These are phyloP conservation scores for Trichosporon ovoides DNA, from an alignment of 1,284 basidiomycete genomes.

Conservation along the genomic window DNA sequence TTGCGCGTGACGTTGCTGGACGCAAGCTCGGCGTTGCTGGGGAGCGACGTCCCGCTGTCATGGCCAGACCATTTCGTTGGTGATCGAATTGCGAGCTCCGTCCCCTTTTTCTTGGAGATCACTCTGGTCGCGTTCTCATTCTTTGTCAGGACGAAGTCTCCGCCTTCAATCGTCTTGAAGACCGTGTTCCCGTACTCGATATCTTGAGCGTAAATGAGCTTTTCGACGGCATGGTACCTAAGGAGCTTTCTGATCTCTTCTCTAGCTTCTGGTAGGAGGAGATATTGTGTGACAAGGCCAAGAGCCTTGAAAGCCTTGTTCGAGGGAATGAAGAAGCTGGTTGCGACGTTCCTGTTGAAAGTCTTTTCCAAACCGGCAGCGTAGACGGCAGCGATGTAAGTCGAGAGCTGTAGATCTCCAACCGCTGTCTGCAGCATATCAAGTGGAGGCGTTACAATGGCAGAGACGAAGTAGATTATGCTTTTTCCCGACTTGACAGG, in stretches of 20 bases:
- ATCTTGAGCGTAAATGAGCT: constrained; percentile 65
- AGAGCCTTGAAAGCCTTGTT: constrained; percentile 82
- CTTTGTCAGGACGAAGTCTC: constrained; percentile 43
- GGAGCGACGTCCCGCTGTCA: constrained; percentile 49
- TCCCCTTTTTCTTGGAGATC: background rate
- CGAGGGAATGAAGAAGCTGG: constrained; percentile 79
- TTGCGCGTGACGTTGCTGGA: constrained; percentile 38
- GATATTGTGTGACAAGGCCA: constrained; percentile 82
- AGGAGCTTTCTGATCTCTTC: constrained; percentile 75
- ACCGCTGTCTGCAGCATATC: constrained; percentile 78
- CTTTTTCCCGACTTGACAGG: constrained; percentile 61
- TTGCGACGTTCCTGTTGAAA: constrained; percentile 63
- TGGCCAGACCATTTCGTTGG: constrained; percentile 38
- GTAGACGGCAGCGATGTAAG: constrained; percentile 83
- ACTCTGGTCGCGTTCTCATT: constrained; percentile 20
- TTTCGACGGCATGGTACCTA: constrained; percentile 74
- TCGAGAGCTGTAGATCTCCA: constrained; percentile 74
- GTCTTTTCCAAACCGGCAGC: constrained; percentile 71
- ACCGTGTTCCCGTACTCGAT: constrained; percentile 34
- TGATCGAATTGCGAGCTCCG: constrained; percentile 24
- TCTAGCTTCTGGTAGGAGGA: constrained; percentile 65
- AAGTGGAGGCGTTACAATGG: constrained; percentile 71
- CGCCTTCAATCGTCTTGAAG: constrained; percentile 48
- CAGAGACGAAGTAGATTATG: constrained; percentile 83
- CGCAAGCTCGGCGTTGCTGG: constrained; percentile 42